Conservation (phyloP, 345 rosid species). For the Hypericum perforatum region DNA sequence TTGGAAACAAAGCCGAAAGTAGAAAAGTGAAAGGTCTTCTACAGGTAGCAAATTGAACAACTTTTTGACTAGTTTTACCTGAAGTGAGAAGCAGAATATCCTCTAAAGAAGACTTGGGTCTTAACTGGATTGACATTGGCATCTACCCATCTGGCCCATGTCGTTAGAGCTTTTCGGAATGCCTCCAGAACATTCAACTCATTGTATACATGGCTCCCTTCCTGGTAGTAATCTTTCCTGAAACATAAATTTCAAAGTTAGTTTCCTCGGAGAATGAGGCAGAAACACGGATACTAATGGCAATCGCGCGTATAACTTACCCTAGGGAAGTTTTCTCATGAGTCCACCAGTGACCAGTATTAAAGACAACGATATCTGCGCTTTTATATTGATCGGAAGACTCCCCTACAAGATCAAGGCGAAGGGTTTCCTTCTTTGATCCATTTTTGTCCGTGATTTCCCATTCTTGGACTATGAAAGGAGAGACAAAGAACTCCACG, state of each 20-base stretch:
- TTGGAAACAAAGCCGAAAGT: too few relatives aligned
- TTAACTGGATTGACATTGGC: slow-evolving; percentile 51
- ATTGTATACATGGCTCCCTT: slow-evolving; percentile 64
- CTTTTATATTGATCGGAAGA: slow-evolving; percentile 57
- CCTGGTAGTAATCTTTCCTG: slow-evolving; percentile 94
- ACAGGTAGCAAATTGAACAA: too few relatives aligned
- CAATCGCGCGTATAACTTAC: slow-evolving; percentile 23
- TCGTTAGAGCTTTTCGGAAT: slow-evolving; percentile 72
- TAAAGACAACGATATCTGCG: slow-evolving; percentile 74
- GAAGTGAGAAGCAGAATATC: slow-evolving; percentile 92
- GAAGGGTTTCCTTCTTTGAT: slow-evolving; percentile 59
- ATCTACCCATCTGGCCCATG: slow-evolving; percentile 94
- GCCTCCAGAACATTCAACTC: slow-evolving; percentile 86
- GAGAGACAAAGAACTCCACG: slow-evolving; percentile 79
- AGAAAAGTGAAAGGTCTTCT: too few relatives aligned
- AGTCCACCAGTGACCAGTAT: slow-evolving; percentile 99
- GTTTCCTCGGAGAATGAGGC: background rate
- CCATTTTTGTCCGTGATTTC: slow-evolving; percentile 49
- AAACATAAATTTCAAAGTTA: slow-evolving; percentile 8
- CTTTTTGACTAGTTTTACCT: slow-evolving; percentile 29
- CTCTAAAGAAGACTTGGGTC: slow-evolving; percentile 75
- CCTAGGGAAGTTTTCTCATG: slow-evolving; percentile 93
- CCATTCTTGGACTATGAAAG: slow-evolving; percentile 96
- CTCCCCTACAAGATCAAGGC: slow-evolving; percentile 79
- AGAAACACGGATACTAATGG: background rate